Conservation (phyloP, 257 asterid species). For the Cinchona pubescens region DNA sequence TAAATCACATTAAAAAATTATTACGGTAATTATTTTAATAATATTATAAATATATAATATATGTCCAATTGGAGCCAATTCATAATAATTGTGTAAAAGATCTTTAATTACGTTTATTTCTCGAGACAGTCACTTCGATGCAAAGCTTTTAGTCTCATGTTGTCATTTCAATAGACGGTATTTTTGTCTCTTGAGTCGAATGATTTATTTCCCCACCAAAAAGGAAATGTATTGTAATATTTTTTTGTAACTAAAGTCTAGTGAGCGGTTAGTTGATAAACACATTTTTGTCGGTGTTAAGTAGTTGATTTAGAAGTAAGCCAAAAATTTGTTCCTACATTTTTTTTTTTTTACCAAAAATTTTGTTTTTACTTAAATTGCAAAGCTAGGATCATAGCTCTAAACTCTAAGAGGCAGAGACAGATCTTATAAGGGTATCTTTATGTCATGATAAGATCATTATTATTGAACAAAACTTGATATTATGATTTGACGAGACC, state of each 20-base stretch:
- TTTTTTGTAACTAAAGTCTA: no score
- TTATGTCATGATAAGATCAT: not conserved
- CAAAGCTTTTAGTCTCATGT: not conserved
- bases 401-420: no score
- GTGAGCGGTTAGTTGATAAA: not conserved
- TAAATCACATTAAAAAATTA: no score
- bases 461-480: not conserved
- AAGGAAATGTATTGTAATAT: no score
- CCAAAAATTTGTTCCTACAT: not conserved
- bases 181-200: not conserved
- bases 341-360: no score
- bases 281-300: constrained; percentile 1
- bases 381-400: not conserved
- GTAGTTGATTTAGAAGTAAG: not conserved
- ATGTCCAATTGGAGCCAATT: no score
- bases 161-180: not conserved
- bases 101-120: constrained; percentile 7
- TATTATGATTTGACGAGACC: no score
- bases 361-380: not conserved
- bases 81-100: not conserved
- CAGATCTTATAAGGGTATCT: no score
- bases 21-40: no score
- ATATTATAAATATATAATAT: no score
- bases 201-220: not conserved
- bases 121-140: constrained; percentile 3